Base-by-base conservation (phyloP, 2,329 filamentous ascomycete genomes). In the Ophiostoma sp. region DNA sequence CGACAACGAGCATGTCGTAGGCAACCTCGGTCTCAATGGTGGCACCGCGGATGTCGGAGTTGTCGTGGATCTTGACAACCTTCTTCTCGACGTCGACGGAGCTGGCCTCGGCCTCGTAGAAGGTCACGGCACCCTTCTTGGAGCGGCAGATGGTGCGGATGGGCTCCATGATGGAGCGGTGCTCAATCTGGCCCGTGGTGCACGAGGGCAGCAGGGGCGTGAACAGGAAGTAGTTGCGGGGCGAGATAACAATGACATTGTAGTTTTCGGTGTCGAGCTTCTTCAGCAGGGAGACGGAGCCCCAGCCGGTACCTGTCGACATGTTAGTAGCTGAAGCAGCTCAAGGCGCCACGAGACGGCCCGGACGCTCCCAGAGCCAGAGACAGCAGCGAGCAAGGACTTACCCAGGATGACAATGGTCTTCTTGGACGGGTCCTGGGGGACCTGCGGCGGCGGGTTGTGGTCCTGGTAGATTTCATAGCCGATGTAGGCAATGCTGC, bases 151-250 rank as follows among this genome's bases (percentile, higher is more conserved):
- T 97, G 78, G 95, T 92, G 77, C 95, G 92, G 75, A 99, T 90
- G 69, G 95, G 95, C 83, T 99, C 95, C 95, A 99, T 99, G 81
- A 99, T 99, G 77, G 93, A 98, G 78, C 95, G 92, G 83, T 98
- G 95, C 85, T 99, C 95, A 79, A 99, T 95, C 75, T 92, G 90
- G 75, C 95, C 95, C 73, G 94, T 97, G 66, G 95, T 98, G 82
- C 95, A 99, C 77, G 94, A 98, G 73, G 95, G 95, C 71, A 99
- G 87, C 70, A 99, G 88, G 70, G 95, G 95, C 42, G 95, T 99
- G 85, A 99, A 99, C 74, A 99, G 89, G 88, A 99, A 99, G 87
- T 97, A 99, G 83, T 99, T 99, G 78, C 95, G 92, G 67, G 95
- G 95, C 65, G 95, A 98, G 79, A 99, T 92, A 78, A 99, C 93